A percentile compares a stretch with the other conserved stretches of the same genome.
Conservation (phyloP, 331 rosid species). For the Stylosanthes scabra region DNA sequence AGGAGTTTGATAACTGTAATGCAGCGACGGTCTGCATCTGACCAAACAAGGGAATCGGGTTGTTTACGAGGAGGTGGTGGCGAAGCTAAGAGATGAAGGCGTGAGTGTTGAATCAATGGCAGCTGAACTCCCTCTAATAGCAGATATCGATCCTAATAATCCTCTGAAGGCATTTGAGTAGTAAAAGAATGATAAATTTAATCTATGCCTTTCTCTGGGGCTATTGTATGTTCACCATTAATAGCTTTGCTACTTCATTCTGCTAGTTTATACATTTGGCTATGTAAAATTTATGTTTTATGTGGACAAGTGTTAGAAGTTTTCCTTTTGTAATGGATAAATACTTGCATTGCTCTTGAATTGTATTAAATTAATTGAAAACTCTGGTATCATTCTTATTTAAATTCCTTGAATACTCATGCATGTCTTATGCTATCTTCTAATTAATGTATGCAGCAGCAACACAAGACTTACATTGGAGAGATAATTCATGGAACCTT, state of each 20-base stretch:
- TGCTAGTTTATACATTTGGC: conserved; percentile 15
- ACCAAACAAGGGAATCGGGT: conserved; percentile 59
- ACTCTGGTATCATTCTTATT: too few species aligned
- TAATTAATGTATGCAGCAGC: too few species aligned
- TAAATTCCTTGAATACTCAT: too few species aligned
- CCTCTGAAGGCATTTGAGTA: conserved; percentile 67
- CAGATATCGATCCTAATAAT: conserved; percentile 61
- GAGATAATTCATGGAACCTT: too few species aligned
- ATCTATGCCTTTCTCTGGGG: conserved; percentile 7
- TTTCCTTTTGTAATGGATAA: not conserved
- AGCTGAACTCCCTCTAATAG: conserved; percentile 71
- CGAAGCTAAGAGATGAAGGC: conserved; percentile 67
- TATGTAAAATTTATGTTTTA: not conserved
- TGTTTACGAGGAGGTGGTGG: conserved; percentile 73
- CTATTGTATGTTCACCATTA: conserved; percentile 16
- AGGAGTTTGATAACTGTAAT: conserved; percentile 32
- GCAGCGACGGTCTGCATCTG: conserved; percentile 95
- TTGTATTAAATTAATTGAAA: not conserved
- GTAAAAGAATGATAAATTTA: conserved; percentile 1
- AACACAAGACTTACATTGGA: too few species aligned
- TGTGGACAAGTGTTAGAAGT: not conserved
- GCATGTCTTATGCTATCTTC: too few species aligned
- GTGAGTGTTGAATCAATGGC: conserved; percentile 59
- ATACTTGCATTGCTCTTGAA: too few species aligned
- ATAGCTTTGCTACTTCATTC: not conserved